These are phyloP conservation scores for Trametes pubescens DNA, from an alignment of 1,284 basidiomycete species.

Conservation along the genomic window DNA sequence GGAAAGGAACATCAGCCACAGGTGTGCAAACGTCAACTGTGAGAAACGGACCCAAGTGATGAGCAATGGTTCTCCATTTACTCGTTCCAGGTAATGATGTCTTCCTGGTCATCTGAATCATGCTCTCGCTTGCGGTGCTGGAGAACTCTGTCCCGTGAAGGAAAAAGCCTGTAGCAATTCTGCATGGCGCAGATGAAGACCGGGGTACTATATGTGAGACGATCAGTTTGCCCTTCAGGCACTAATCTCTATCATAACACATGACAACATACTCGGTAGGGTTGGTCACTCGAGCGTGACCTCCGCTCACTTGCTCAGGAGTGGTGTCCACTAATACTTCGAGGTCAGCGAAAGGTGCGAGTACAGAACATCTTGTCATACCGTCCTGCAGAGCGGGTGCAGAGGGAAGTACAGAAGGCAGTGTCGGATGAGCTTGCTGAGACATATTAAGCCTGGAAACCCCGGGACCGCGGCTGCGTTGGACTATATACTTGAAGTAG, in stretches of 20 bases:
- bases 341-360: background rate
- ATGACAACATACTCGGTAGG: constrained; percentile 56
- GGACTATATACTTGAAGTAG: too few species aligned
- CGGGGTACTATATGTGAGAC: constrained; percentile 56
- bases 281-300: constrained; percentile 59
- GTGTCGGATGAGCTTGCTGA: constrained; percentile 35
- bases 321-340: constrained; percentile 54
- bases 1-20: background rate
- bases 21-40: background rate
- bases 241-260: background rate
- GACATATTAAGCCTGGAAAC: constrained; percentile 22
- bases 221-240: constrained; percentile 5
- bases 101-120: constrained; percentile 59
- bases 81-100: constrained; percentile 82
- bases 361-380: constrained; percentile 10
- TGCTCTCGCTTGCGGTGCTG: constrained; percentile 79
- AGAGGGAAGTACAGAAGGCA: constrained; percentile 43
- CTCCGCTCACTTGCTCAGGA: constrained; percentile 52
- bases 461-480: too few species aligned
- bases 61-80: constrained; percentile 26
- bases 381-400: constrained; percentile 44
- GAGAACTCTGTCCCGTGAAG: constrained; percentile 72
- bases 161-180: constrained; percentile 77
- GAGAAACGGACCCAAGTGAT: background rate
- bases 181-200: constrained; percentile 70